phyloP scores from a whole-genome alignment of 2,329 filamentous ascomycete species.

The Delphinella strobiligena region DNA sequence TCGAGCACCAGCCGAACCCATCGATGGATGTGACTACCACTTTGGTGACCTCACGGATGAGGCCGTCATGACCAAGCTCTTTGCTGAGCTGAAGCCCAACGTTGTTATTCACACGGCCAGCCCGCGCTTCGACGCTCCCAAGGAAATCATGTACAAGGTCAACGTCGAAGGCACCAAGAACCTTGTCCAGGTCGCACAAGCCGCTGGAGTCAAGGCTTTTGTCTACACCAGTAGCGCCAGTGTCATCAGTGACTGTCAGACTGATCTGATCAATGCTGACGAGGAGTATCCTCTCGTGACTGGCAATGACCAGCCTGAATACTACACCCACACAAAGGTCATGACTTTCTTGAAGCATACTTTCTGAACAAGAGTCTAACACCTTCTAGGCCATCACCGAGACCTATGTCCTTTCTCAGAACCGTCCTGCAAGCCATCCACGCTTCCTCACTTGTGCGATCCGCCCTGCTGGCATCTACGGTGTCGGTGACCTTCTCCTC shows the following conservation, averaged over 20 bases:
- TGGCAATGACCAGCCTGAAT: constrained; percentile 35
- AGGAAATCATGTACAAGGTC: constrained; percentile 35
- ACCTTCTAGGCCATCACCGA: constrained; percentile 32
- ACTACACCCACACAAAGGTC: constrained; percentile 39
- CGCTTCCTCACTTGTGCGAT: constrained; percentile 38
- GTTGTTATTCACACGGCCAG: constrained; percentile 40
- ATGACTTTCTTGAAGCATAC: not conserved
- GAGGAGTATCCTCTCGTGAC: constrained; percentile 35
- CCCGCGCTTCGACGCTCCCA: constrained; percentile 27
- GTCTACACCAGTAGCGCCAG: constrained; percentile 41
- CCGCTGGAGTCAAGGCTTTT: constrained; percentile 39
- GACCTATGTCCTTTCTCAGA: constrained; percentile 35
- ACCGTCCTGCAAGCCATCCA: constrained; percentile 27
- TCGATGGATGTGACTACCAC: constrained; percentile 34
- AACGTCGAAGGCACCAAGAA: constrained; percentile 40
- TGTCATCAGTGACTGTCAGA: constrained; percentile 33
- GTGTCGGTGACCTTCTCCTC: constrained; percentile 35
- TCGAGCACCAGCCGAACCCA: constrained; percentile 27
- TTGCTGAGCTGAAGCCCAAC: constrained; percentile 31
- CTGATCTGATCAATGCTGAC: constrained; percentile 37
- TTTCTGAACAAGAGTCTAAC: constrained; percentile 1
- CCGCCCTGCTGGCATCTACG: constrained; percentile 39
- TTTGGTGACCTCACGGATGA: constrained; percentile 38
- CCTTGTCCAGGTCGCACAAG: constrained; percentile 34
- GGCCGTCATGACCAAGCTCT: constrained; percentile 28